Evolutionary conservation across 2,329 filamentous ascomycete genomes (phyloP).

Genomic region (Rutstroemia sydowiana): DNA sequence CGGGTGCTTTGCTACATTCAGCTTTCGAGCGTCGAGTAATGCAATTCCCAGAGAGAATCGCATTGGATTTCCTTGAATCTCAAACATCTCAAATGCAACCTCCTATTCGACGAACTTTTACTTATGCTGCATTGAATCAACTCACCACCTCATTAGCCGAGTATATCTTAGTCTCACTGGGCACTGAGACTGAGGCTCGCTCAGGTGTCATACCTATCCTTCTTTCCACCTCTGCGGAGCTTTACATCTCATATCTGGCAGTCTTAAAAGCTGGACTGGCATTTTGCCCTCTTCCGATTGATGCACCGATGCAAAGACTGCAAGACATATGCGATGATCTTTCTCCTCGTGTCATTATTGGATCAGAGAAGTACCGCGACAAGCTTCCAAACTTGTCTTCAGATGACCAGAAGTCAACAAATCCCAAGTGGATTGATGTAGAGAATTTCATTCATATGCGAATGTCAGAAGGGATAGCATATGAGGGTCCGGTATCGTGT

Average conservation of each 20-base stretch:
- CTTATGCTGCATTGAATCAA: neutral
- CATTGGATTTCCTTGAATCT: conserved; percentile 1
- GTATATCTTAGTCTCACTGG: neutral
- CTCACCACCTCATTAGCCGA: neutral
- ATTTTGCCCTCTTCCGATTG: conserved; percentile 32
- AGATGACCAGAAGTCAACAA: neutral
- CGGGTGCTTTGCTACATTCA: neutral
- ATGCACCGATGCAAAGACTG: conserved; percentile 12
- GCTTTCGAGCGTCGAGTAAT: neutral
- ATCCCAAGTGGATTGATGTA: neutral
- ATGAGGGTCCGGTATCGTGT: neutral
- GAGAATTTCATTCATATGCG: conserved; percentile 1
- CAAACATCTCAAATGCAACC: neutral
- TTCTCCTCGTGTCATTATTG: neutral
- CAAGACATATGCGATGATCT: neutral
- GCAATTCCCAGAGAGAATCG: conserved; percentile 1
- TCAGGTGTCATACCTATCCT: neutral
- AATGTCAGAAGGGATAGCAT: neutral
- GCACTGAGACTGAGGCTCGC: neutral
- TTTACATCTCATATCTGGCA: conserved; percentile 28
- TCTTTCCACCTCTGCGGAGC: conserved; percentile 24
- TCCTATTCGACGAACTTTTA: neutral
- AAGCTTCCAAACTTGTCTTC: neutral
- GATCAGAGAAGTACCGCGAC: neutral
- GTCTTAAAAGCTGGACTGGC: conserved; percentile 31